Evolutionary conservation across 768 basidiomycete genomes (phyloP), one percentile per base, ranked within the genome.

Genomic region (Megacollybia marginata): DNA sequence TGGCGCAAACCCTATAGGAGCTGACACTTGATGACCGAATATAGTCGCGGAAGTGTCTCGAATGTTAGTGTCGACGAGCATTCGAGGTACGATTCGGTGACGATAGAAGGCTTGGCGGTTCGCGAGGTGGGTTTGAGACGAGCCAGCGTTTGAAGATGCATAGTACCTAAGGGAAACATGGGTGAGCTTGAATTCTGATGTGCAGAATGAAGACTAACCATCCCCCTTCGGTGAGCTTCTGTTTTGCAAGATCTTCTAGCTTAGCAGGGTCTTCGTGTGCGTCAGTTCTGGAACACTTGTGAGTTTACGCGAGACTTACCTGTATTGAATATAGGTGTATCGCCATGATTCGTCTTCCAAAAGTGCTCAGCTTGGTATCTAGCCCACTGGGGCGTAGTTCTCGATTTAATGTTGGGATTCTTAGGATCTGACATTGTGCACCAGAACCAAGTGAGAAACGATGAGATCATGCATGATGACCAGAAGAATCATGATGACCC

Each of bases 11-110:
- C 75, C 61, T 35, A 82, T 65, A 0, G 81, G 80, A 0, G 73
- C 75, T 6, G 73, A 71, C 46, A 78, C 73, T 33, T 52, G 65
- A 57, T 68, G 77, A 10, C 67, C 78, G 57, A 74, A 80, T 44
- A 73, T 69, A 1, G 65, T 70, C 72, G 13, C 20, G 12, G 46
- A 36, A 18, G 18, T 16, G 28, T 40, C 72, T n/a, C 77, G 68
- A 0, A 64, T 67, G 51, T 68, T 73, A 0, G 70, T 73, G 54
- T 80, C 73, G 9, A 77, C 73, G n/a, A 80, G 70, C 68, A 79
- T 67, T 10, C 76, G 70, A 9, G 79, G 79, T 18, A 82, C 62
- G 53, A 83, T 78, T 36, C 71, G 68, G 73, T 76, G 80, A 15
- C 68, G 63, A 51, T 76, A 74, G 57, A 80, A 74, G 0, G 79